A percentile compares a stretch with the other conserved stretches of the same genome.
phyloP scores from a whole-genome alignment of 2,329 filamentous ascomycete species.

The Penicillium brevicompactum region DNA sequence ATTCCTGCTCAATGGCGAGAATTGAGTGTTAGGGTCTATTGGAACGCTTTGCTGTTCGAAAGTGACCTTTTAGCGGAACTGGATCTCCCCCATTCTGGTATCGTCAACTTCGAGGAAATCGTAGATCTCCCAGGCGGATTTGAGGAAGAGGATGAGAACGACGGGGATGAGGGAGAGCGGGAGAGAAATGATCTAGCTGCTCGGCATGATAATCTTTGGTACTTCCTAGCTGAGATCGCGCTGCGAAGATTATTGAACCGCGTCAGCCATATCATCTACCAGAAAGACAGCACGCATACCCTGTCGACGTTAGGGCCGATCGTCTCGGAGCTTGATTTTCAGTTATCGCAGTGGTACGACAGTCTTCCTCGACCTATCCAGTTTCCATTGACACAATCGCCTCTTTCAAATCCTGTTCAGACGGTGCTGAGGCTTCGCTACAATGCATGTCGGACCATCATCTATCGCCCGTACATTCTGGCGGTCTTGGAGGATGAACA shows the following conservation, averaged over 20 bases:
- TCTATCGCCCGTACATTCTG: constrained; percentile 80
- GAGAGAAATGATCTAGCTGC: constrained; percentile 1
- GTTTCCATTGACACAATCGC: constrained; percentile 70
- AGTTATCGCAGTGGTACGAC: constrained; percentile 83
- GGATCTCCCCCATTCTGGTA: constrained; percentile 79
- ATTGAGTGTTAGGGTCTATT: constrained; percentile 76
- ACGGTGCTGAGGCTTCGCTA: constrained; percentile 78
- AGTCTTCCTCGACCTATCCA: constrained; percentile 73
- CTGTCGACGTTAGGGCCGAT: constrained; percentile 75
- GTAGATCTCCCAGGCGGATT: constrained; percentile 79
- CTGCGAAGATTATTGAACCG: constrained; percentile 75
- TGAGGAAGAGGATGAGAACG: constrained; percentile 62
- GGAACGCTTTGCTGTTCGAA: constrained; percentile 80
- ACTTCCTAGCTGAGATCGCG: constrained; percentile 81
- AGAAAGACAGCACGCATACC: constrained; percentile 70
- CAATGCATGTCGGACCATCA: constrained; percentile 83
- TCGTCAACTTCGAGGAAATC: constrained; percentile 78
- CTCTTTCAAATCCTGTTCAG: constrained; percentile 73
- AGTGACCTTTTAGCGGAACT: constrained; percentile 78
- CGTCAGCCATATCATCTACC: constrained; percentile 78
- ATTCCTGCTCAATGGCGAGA: constrained; percentile 72
- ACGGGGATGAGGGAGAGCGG: constrained; percentile 16
- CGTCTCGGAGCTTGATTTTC: constrained; percentile 78
- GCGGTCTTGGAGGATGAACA: constrained; percentile 78
- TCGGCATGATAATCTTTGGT: constrained; percentile 77